Evolutionary conservation across 805 yeast species (phyloP).

Genomic region (Myxozyma geophila): DNA sequence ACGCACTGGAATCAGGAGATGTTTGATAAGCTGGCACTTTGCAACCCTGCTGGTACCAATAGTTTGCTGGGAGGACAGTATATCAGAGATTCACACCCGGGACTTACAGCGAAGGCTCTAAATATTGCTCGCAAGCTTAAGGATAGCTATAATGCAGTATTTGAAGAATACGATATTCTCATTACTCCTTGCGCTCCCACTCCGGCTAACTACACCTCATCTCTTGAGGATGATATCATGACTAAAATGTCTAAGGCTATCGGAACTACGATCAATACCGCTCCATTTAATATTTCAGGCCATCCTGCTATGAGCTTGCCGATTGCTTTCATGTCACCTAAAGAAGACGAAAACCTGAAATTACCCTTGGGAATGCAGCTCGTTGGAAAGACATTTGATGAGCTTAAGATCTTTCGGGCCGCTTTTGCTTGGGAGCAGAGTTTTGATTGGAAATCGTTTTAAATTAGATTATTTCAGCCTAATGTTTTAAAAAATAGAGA

Average conservation of each 20-base stretch:
- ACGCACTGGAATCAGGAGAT: constrained; percentile 32
- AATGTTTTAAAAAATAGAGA: not conserved
- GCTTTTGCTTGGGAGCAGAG: constrained; percentile 49
- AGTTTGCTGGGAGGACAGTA: constrained; percentile 44
- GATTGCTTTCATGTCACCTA: constrained; percentile 42
- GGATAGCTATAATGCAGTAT: constrained; percentile 44
- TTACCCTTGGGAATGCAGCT: constrained; percentile 49
- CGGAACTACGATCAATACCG: constrained; percentile 48
- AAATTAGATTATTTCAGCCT: not conserved
- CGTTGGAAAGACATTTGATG: constrained; percentile 47
- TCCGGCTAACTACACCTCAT: constrained; percentile 26
- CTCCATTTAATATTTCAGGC: constrained; percentile 48
- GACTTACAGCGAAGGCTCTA: constrained; percentile 45
- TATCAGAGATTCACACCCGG: constrained; percentile 45
- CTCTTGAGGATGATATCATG: constrained; percentile 24
- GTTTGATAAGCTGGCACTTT: constrained; percentile 28
- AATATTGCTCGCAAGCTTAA: constrained; percentile 46
- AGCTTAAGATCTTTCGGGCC: constrained; percentile 44
- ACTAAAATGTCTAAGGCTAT: constrained; percentile 32
- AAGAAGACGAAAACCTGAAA: constrained; percentile 44
- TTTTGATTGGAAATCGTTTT: constrained; percentile 39
- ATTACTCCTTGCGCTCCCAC: constrained; percentile 43
- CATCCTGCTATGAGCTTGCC: constrained; percentile 49
- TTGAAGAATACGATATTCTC: constrained; percentile 45
- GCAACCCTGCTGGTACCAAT: constrained; percentile 34